Conservation (phyloP, 2,329 filamentous ascomycete species). For the Fusarium devonianum region DNA sequence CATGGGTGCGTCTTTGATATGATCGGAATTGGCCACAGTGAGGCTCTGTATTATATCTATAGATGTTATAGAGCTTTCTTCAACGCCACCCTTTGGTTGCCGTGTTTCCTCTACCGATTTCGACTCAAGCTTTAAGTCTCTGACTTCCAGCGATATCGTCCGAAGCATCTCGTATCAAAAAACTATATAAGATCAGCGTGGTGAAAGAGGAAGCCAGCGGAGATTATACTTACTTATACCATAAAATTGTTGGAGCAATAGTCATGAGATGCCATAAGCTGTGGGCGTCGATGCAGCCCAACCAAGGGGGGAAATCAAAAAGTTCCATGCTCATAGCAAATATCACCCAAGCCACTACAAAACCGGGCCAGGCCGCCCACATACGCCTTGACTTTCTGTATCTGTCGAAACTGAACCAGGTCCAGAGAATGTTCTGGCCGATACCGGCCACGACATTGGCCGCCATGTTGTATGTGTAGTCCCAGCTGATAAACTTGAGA, state of each 20-base stretch:
- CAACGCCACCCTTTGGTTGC: not conserved
- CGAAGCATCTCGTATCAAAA: slow-evolving; percentile 83
- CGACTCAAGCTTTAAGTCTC: slow-evolving; percentile 68
- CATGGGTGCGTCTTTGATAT: not conserved
- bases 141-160: slow-evolving; percentile 76
- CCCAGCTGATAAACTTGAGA: slow-evolving; percentile 85
- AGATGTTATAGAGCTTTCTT: not conserved
- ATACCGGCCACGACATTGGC: slow-evolving; percentile 87
- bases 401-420: slow-evolving; percentile 77
- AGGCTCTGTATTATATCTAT: not conserved
- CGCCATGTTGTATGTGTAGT: slow-evolving; percentile 98
- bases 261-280: slow-evolving; percentile 96
- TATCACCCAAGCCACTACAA: slow-evolving; percentile 91
- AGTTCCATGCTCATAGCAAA: slow-evolving; percentile 95
- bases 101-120: not conserved
- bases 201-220: not conserved
- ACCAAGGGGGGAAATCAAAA: slow-evolving; percentile 88
- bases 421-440: slow-evolving; percentile 85
- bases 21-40: not conserved
- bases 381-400: slow-evolving; percentile 74
- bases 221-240: slow-evolving; percentile 85
- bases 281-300: slow-evolving; percentile 88
- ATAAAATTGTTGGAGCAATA: slow-evolving; percentile 84
- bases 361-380: slow-evolving; percentile 89
- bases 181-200: slow-evolving; percentile 61